Base-by-base conservation (phyloP, 257 asterid genomes). In the Capsicum pubescens region DNA sequence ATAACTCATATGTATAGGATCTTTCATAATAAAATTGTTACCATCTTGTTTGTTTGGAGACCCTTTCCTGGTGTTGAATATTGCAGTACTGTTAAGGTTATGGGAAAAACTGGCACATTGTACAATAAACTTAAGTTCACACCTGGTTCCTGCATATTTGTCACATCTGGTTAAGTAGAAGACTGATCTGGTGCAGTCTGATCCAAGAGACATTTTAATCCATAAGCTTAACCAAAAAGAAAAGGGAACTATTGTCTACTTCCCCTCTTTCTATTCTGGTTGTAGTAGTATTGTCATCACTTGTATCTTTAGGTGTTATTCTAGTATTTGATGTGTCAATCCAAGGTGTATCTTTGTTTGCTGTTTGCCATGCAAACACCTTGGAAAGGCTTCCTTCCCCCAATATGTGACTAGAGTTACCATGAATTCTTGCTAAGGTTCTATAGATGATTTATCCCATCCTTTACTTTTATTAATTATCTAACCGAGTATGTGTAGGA, bases 401-500 rank as follows among this genome's bases (percentile, higher is more conserved):
- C 76, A 67, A 67, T 26, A 67, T 35, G 74, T 67, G 76, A 67
- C 52, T 42, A 36, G 44, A 35, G 21, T 14, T n/a, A 67, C 9
- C 76, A 39, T 67, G 17, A 14, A 67, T 35, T 67, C 13, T 36
- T 35, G 50, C 6, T 35, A 35, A 36, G 21, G 44, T 6, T 17
- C 10, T 36, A 67, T 35, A 35, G 52, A 67, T 67, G 21, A 67
- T 67, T 36, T 14, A 15, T 67, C 50, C 50, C 76, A 67, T 36
- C 76, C 76, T 67, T 67, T 67, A 36, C 50, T 35, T 67, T 35
- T 67, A 50, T 67, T 67, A 67, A 67, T 67, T 35, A 36, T 67
- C 21, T 67, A 67, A 35, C 74, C 74, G 35, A 35, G 76, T 67
- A 67, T 67, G 19, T 14, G 50, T 67, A 15, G 76, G 50, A 66